These are phyloP conservation scores for Russula sp. DNA, from an alignment of 768 basidiomycete genomes.

Conservation along the genomic window DNA sequence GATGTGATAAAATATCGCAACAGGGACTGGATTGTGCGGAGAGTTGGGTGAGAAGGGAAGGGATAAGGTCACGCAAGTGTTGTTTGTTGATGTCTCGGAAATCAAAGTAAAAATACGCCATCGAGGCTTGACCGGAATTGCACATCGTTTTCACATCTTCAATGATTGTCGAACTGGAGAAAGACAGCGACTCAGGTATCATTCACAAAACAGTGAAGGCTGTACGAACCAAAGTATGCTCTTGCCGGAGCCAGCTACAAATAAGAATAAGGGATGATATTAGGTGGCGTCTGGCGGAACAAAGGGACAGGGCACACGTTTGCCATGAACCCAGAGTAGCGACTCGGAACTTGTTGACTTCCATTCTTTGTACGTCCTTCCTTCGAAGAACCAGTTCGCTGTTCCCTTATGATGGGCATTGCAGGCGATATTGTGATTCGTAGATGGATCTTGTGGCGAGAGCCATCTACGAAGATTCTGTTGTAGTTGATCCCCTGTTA, in stretches of 20 bases:
- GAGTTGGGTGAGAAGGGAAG: conserved; percentile 15
- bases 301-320: background rate
- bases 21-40: too few relatives aligned
- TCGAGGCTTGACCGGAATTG: background rate
- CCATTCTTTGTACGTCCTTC: background rate
- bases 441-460: conserved; percentile 11
- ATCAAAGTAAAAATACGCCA: conserved; percentile 11
- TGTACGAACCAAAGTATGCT: conserved; percentile 12
- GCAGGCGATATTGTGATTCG: background rate
- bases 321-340: conserved; percentile 11
- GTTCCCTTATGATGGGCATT: background rate
- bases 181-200: background rate
- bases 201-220: background rate
- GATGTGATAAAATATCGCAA: background rate
- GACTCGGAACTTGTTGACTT: background rate
- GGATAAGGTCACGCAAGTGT: background rate
- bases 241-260: conserved; percentile 16
- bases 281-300: background rate
- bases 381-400: conserved; percentile 8
- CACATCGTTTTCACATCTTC: background rate
- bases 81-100: background rate
- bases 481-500: background rate
- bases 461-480: background rate
- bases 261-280: background rate
- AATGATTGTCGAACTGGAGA: conserved; percentile 17